Percentiles rank a stretch among this genome's conserved stretches.
phyloP scores from a whole-genome alignment of 805 yeast species.

The Metschnikowia continentalis region DNA sequence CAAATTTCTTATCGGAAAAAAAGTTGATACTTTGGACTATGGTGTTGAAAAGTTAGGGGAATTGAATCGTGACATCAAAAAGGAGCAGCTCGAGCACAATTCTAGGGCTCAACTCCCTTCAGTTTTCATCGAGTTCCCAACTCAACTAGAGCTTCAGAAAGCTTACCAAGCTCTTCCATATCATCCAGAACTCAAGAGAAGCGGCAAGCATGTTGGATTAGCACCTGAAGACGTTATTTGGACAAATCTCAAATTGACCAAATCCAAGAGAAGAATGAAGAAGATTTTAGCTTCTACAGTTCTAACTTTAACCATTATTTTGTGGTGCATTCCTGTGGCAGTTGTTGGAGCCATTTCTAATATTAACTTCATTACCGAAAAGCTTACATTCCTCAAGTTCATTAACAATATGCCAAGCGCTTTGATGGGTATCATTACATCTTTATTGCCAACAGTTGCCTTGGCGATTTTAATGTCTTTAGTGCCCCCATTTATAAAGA shows the following conservation, averaged over 20 bases:
- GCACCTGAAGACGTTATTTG: conserved; percentile 83
- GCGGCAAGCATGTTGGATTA: conserved; percentile 54
- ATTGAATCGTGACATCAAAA: conserved; percentile 60
- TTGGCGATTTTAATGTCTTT: conserved; percentile 80
- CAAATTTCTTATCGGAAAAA: conserved; percentile 68
- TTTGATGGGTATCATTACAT: conserved; percentile 80
- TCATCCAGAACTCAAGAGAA: conserved; percentile 43
- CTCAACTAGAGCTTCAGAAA: conserved; percentile 82
- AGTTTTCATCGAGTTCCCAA: conserved; percentile 75
- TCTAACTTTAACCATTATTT: conserved; percentile 64
- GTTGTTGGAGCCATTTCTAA: conserved; percentile 93
- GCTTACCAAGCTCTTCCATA: conserved; percentile 81
- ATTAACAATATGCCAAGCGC: conserved; percentile 66
- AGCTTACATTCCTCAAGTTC: conserved; percentile 71
- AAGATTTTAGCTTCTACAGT: conserved; percentile 57
- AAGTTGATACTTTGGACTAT: conserved; percentile 80
- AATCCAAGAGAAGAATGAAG: conserved; percentile 54
- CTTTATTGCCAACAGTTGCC: conserved; percentile 77
- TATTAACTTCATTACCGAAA: conserved; percentile 65
- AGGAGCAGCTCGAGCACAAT: conserved; percentile 51
- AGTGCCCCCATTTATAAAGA: conserved; percentile 79
- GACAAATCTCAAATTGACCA: conserved; percentile 63
- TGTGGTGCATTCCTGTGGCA: conserved; percentile 98
- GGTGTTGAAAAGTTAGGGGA: conserved; percentile 64
- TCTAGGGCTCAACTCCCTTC: conserved; percentile 55